Conservation (phyloP, 208 protist species). For the Trypanosoma congolense region DNA sequence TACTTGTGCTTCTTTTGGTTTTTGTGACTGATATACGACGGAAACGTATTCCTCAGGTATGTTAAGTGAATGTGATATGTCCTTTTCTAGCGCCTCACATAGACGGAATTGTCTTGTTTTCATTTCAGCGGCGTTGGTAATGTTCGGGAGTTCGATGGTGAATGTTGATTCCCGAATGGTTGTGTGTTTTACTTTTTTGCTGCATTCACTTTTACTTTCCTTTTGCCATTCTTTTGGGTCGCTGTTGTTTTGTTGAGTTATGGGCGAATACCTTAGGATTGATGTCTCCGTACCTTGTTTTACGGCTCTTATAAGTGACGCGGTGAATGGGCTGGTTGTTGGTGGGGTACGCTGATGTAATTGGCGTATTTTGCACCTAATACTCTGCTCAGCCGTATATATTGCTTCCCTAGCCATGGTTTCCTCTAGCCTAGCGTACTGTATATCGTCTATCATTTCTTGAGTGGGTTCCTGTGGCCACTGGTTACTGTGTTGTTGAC, state of each 20-base stretch:
- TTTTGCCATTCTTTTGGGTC: no score
- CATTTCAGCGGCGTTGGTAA: neutral
- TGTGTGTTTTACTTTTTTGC: neutral
- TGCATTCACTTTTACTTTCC: neutral
- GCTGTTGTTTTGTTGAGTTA: no score
- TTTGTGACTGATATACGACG: neutral
- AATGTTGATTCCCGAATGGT: neutral
- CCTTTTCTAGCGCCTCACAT: constrained; percentile 3
- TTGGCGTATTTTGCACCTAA: neutral
- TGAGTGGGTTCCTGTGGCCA: neutral
- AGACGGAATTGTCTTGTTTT: neutral
- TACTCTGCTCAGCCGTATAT: neutral
- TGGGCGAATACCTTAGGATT: no score
- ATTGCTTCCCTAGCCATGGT: neutral
- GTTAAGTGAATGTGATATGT: constrained; percentile 7
- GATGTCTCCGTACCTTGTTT: no score
- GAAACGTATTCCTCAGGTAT: constrained; percentile 2
- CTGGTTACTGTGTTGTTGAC: no score
- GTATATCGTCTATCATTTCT: neutral
- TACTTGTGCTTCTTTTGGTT: neutral
- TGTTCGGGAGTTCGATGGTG: neutral
- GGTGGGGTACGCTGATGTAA: neutral
- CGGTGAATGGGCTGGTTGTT: neutral
- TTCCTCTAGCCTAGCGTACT: neutral
- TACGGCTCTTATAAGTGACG: no score